Conservation (phyloP, 2,329 filamentous ascomycete genomes). For the Ilyonectria destructans region DNA sequence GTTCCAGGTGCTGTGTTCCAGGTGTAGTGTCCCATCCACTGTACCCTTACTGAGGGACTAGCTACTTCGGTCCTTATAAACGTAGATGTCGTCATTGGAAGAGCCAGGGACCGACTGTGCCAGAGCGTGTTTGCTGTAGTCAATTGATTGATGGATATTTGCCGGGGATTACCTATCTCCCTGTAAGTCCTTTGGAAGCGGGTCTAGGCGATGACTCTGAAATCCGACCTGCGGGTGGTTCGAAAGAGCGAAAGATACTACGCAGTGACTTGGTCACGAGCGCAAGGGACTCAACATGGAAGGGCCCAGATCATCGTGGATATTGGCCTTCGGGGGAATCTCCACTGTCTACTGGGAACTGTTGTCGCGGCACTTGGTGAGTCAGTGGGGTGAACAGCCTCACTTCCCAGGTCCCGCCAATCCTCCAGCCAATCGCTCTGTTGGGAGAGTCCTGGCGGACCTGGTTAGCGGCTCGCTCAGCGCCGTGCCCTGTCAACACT, state of each 20-base stretch:
- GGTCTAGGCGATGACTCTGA: not conserved
- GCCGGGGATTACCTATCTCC: not conserved
- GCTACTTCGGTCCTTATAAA: not conserved
- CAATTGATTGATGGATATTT: not conserved
- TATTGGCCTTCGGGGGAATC: slow-evolving; percentile 8
- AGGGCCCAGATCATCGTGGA: slow-evolving; percentile 28
- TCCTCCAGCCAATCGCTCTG: slow-evolving; percentile 6
- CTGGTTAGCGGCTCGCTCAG: not conserved
- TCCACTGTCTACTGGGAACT: slow-evolving; percentile 1
- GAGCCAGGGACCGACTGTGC: not conserved
- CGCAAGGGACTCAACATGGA: slow-evolving; percentile 18
- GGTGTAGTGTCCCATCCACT: not conserved
- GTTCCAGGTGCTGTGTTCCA: not conserved
- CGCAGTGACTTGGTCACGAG: slow-evolving; percentile 1
- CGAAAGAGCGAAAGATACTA: not conserved
- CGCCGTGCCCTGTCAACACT: slow-evolving; percentile 3
- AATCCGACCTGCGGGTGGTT: not conserved
- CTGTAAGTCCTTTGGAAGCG: not conserved
- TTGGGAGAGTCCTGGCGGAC: not conserved
- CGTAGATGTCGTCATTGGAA: not conserved
- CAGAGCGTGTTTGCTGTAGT: not conserved
- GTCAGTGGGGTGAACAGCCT: slow-evolving; percentile 12
- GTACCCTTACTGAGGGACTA: no score
- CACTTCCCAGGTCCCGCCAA: slow-evolving; percentile 4
- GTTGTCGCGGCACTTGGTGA: no score